Percentiles rank a stretch among this genome's conserved stretches.
phyloP scores from a whole-genome alignment of 2,329 filamentous ascomycete species.

The Cercospora berteroae region DNA sequence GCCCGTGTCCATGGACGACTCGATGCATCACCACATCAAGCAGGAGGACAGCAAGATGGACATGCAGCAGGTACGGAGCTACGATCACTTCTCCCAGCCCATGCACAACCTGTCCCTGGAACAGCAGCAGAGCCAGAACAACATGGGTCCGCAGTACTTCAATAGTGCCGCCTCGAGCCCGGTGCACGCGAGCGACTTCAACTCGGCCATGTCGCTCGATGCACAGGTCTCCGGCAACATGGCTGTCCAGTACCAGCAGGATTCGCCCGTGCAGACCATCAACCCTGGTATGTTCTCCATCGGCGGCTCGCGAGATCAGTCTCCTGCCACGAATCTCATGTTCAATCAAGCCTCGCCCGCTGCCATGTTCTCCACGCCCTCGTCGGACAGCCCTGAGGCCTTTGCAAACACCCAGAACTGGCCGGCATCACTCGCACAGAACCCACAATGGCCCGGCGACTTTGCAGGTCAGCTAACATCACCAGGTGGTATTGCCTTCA shows the following conservation, averaged over 20 bases:
- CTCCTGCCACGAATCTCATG: constrained; percentile 33
- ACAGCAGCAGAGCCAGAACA: constrained; percentile 15
- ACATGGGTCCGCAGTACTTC: constrained; percentile 55
- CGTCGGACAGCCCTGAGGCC: constrained; percentile 38
- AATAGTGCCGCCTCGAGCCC: constrained; percentile 60
- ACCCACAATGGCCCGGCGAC: constrained; percentile 37
- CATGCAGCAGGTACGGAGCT: constrained; percentile 30
- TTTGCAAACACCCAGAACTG: constrained; percentile 33
- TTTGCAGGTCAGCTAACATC: constrained; percentile 36
- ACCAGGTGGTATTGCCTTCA: constrained; percentile 35
- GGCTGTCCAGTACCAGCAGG: constrained; percentile 28
- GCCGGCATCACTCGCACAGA: constrained; percentile 31
- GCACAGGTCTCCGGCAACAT: constrained; percentile 25
- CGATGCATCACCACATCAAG: constrained; percentile 20
- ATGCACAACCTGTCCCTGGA: constrained; percentile 38
- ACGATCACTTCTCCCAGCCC: constrained; percentile 33
- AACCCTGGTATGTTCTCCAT: constrained; percentile 37
- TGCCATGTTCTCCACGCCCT: constrained; percentile 40
- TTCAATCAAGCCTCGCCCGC: constrained; percentile 36
- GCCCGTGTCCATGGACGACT: constrained; percentile 30
- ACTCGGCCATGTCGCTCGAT: constrained; percentile 33
- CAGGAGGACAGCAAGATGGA: constrained; percentile 34
- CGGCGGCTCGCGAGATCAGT: constrained; percentile 34
- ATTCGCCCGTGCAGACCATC: constrained; percentile 37
- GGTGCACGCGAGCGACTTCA: constrained; percentile 32